These are phyloP conservation scores for Nicotiana tomentosiformis DNA, from an alignment of 257 asterid genomes.

Conservation along the genomic window DNA sequence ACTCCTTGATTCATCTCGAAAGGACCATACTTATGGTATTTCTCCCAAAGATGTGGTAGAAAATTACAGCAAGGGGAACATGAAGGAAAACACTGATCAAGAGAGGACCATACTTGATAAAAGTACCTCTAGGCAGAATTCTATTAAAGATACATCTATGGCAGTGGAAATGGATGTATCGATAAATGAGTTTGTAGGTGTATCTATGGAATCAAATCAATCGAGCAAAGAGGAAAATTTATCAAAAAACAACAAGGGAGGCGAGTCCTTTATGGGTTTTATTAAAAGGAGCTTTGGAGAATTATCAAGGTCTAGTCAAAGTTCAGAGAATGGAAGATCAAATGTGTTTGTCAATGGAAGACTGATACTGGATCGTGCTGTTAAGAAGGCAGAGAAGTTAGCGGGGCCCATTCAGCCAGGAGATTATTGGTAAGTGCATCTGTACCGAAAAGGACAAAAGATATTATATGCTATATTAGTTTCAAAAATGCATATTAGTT, in stretches of 20 bases:
- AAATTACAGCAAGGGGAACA: slow-evolving; percentile 37
- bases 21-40: slow-evolving; percentile 18
- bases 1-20: slow-evolving; percentile 30
- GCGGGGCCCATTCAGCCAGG: slow-evolving; percentile 95
- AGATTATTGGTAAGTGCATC: slow-evolving; percentile 65
- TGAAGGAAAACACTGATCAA: slow-evolving; percentile 39
- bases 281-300: slow-evolving; percentile 66
- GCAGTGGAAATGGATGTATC: slow-evolving; percentile 78
- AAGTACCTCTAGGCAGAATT: slow-evolving; percentile 47
- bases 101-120: slow-evolving; percentile 34
- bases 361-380: slow-evolving; percentile 50
- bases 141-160: slow-evolving; percentile 36
- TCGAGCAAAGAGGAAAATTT: slow-evolving; percentile 40
- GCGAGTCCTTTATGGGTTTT: slow-evolving; percentile 72
- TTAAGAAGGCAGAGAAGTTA: slow-evolving; percentile 83
- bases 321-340: slow-evolving; percentile 40
- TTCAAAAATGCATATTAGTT: not conserved
- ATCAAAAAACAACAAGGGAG: slow-evolving; percentile 50
- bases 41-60: slow-evolving; percentile 32
- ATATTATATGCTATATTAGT: not conserved
- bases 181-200: slow-evolving; percentile 35
- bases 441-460: not conserved
- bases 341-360: slow-evolving; percentile 71
- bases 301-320: slow-evolving; percentile 47
- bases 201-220: slow-evolving; percentile 57